These are phyloP conservation scores for Apophysomyces variabilis DNA, from an alignment of 371 early-diverging fungal species.

Conservation along the genomic window DNA sequence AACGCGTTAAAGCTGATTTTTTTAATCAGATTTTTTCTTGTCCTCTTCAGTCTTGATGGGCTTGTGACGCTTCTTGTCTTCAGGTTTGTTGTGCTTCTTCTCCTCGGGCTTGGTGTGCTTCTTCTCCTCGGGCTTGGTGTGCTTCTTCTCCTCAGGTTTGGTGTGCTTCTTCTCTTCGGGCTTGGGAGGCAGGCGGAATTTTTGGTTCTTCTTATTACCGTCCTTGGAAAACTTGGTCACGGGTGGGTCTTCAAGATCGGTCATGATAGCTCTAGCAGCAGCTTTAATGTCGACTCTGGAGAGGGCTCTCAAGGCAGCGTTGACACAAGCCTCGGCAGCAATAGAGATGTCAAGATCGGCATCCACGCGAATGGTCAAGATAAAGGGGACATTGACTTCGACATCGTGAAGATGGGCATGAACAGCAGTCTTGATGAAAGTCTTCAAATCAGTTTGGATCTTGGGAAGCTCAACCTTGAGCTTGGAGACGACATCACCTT, in stretches of 20 bases:
- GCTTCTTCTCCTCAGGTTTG: not conserved
- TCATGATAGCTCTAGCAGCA: constrained; percentile 4
- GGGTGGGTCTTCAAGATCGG: not conserved
- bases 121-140: not conserved
- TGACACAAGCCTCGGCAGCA: constrained; percentile 19
- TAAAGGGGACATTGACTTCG: constrained; percentile 24
- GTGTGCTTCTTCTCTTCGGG: not conserved
- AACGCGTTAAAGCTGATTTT: not conserved
- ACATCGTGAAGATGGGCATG: constrained; percentile 26
- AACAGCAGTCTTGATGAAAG: constrained; percentile 22
- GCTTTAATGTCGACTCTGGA: constrained; percentile 9
- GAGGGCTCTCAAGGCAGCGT: constrained; percentile 12
- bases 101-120: not conserved
- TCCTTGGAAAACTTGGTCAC: not conserved
- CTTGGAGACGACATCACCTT: constrained; percentile 10
- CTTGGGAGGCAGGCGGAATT: constrained; percentile 2
- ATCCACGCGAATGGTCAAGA: constrained; percentile 9
- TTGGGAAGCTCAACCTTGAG: constrained; percentile 32
- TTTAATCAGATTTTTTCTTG: not conserved
- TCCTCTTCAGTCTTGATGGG: not conserved
- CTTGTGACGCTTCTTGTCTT: not conserved
- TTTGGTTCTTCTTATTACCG: too few species aligned
- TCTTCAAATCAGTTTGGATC: constrained; percentile 20
- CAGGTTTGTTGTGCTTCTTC: not conserved
- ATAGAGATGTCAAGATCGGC: constrained; percentile 13